A percentile compares a stretch with the other conserved stretches of the same genome.
phyloP scores from a whole-genome alignment of 78 protist genomes.

The Thecamonas trahens region DNA sequence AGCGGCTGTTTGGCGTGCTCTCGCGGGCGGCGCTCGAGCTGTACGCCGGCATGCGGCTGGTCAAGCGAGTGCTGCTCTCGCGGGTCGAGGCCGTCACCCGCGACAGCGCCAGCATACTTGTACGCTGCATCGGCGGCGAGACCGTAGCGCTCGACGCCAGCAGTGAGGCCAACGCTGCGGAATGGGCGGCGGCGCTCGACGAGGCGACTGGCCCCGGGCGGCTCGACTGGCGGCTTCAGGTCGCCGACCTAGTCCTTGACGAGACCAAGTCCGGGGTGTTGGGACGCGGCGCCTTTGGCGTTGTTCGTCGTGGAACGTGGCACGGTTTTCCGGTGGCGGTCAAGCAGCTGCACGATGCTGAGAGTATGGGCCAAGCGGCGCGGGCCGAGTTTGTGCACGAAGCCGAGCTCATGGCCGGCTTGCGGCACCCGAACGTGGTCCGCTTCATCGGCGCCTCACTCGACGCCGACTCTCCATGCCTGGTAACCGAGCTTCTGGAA shows the following conservation, averaged over 20 bases:
- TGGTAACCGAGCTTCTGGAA: slow-evolving; percentile 45
- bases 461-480: slow-evolving; percentile 29
- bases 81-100: too few species aligned
- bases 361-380: too few species aligned
- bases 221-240: not conserved
- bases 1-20: too few species aligned
- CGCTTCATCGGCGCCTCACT: slow-evolving; percentile 51
- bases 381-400: slow-evolving; percentile 44
- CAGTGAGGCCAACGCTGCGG: too few species aligned
- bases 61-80: too few species aligned
- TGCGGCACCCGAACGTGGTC: slow-evolving; percentile 63
- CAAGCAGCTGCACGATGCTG: slow-evolving; percentile 28
- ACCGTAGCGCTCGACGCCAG: too few species aligned
- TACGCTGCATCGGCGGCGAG: too few species aligned
- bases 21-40: too few species aligned
- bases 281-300: slow-evolving; percentile 52
- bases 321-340: slow-evolving; percentile 41
- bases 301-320: slow-evolving; percentile 28
- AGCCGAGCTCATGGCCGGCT: slow-evolving; percentile 4
- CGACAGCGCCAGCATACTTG: too few species aligned
- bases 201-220: slow-evolving; percentile 2
- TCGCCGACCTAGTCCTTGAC: not conserved
- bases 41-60: too few species aligned
- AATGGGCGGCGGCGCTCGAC: too few species aligned
- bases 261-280: too few species aligned